phyloP scores from a whole-genome alignment of 257 asterid species.

The Catharanthus roseus region DNA sequence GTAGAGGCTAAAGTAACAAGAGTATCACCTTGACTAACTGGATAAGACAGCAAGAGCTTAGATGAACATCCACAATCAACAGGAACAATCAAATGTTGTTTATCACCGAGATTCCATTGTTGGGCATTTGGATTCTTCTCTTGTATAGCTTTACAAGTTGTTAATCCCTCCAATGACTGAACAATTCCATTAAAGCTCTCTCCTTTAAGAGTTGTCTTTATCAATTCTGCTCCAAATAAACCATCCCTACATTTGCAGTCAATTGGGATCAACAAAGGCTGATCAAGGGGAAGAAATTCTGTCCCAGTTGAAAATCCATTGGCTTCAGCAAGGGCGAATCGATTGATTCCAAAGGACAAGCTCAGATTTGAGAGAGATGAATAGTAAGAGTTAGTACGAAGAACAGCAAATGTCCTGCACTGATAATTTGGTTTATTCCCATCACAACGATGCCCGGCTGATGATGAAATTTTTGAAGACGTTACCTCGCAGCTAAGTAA shows the following conservation, averaged over 20 bases:
- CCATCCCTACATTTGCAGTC: conserved; percentile 35
- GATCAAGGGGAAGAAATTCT: conserved; percentile 25
- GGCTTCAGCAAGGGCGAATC: conserved; percentile 32
- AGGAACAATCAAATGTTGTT: conserved; percentile 27
- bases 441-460: conserved; percentile 29
- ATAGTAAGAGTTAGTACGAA: conserved; percentile 42
- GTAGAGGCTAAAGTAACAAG: conserved; percentile 26
- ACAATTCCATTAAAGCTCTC: conserved; percentile 47
- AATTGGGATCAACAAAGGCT: conserved; percentile 46
- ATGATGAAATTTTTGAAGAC: conserved; percentile 22
- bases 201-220: conserved; percentile 33
- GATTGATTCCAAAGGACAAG: conserved; percentile 30
- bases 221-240: conserved; percentile 37
- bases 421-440: conserved; percentile 7
- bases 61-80: conserved; percentile 54
- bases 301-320: conserved; percentile 33
- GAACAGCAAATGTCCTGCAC: conserved; percentile 45
- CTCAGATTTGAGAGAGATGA: conserved; percentile 42
- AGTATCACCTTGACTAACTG: conserved; percentile 46
- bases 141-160: conserved; percentile 38
- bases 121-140: conserved; percentile 36
- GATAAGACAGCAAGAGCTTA: conserved; percentile 43
- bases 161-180: conserved; percentile 45
- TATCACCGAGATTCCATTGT: conserved; percentile 32
- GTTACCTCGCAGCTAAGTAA: conserved; percentile 28